Base-by-base conservation (phyloP, 2,329 filamentous ascomycete genomes). In the Knoxdaviesia capensis region DNA sequence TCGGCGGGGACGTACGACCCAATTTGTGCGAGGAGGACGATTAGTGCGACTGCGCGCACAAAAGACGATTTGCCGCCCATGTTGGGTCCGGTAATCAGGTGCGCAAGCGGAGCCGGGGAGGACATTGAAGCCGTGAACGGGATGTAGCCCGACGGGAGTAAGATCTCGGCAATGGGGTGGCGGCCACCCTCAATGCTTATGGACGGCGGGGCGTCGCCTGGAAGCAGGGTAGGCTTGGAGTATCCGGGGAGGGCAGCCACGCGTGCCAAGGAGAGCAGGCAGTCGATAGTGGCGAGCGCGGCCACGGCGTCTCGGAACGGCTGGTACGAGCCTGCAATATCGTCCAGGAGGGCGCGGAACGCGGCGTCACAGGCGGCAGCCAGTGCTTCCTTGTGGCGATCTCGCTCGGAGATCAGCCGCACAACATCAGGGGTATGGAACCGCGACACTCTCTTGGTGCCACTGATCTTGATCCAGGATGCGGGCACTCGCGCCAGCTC, bases 11-110 rank as follows among this genome's bases (percentile, higher is more conserved):
- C 86, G 57, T 87, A 98, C 34, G 83, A 92, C 41, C 90, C 90
- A 48, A 94, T 80, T 55, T 98, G 90, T 6, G 85, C 86, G 64
- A 98, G 87, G 52, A 98, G 87, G 39, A 81, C 74, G 47, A 96
- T 85, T 6, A 98, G 74, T 7, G 90, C 88, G 38, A 93, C 77
- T 49, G 87, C 83, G 42, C 90, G 84, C 28, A 98, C 88, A 57
- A 94, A 98, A 44, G 81, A 90, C n/a, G 85, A 94, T 56, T 98
- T 98, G 44, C 90, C 90, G 52, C 90, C 90, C 90, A 98, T 98
- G 62, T 98, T 98, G 31, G 90, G 90, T 0, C 90, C 90, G 0
- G 90, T 98, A 52, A 98, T 79, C 43, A 96, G 77, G 50, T 94
- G 73, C 3, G 85, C 84, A 5, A 82, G 70, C 0, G 75, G 71